Evolutionary conservation across 78 protist genomes (phyloP).

Genomic region (Pigoraptor vietnamica): DNA sequence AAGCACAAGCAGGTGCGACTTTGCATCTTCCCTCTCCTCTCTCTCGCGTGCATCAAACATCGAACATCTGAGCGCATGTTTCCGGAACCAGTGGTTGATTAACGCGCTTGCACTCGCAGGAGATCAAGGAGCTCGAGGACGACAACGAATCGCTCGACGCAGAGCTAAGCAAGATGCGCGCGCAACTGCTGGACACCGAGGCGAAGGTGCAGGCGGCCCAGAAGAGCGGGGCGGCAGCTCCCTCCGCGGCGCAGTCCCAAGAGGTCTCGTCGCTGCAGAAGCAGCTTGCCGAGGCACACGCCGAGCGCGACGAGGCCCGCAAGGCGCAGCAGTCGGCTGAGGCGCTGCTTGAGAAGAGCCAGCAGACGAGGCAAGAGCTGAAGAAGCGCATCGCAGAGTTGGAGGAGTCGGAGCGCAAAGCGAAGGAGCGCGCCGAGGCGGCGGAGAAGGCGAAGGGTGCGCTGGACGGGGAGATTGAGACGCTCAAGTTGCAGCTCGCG

Average conservation of each 20-base stretch:
- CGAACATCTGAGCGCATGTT: too few species aligned
- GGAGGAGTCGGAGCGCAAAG: background rate
- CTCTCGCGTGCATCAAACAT: background rate
- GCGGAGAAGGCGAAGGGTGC: background rate
- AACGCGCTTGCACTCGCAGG: too few species aligned
- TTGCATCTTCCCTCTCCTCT: too few species aligned
- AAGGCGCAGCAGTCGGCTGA: background rate
- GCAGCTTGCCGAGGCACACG: background rate
- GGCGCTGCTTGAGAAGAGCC: background rate
- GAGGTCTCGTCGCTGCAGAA: background rate
- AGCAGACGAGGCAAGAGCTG: background rate
- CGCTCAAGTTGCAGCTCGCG: background rate
- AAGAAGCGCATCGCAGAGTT: background rate
- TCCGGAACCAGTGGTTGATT: too few species aligned
- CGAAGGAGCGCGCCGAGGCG: background rate
- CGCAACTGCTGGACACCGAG: background rate
- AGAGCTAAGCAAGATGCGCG: background rate
- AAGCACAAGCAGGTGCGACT: background rate
- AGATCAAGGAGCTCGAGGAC: background rate
- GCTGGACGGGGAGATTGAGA: background rate
- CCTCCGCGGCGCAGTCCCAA: too few species aligned
- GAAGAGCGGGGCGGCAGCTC: too few species aligned
- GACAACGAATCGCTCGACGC: background rate
- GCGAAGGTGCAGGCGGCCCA: too few species aligned
- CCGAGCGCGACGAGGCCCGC: background rate